Conservation (phyloP, 805 yeast species). For the Schwanniomyces polymorphus region DNA sequence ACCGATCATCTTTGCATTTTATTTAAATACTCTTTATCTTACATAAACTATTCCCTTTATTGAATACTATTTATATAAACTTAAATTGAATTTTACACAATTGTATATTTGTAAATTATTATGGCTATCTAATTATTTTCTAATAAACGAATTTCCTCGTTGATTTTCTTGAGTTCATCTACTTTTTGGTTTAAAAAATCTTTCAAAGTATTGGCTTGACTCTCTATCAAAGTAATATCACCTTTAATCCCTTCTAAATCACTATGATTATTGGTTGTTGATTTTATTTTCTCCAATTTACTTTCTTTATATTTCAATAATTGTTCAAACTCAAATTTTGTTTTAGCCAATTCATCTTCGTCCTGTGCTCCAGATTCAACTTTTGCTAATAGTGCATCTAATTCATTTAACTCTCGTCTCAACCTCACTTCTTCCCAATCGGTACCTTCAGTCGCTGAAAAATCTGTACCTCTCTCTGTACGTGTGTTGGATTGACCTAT, state of each 20-base stretch:
- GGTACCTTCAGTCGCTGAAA: constrained; percentile 68
- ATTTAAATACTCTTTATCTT: neutral
- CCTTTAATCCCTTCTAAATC: constrained; percentile 54
- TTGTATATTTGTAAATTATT: neutral
- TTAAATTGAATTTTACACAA: neutral
- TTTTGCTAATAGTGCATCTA: constrained; percentile 63
- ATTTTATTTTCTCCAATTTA: constrained; percentile 36
- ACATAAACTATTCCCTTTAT: neutral
- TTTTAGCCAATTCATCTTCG: constrained; percentile 25
- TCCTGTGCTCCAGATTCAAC: constrained; percentile 32
- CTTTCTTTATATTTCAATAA: constrained; percentile 74
- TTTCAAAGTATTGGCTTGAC: constrained; percentile 73
- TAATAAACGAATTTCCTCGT: constrained; percentile 37
- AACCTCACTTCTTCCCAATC: constrained; percentile 93
- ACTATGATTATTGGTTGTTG: constrained; percentile 13
- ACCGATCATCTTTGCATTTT: constrained; percentile 3
- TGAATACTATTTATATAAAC: neutral
- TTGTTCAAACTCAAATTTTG: constrained; percentile 73
- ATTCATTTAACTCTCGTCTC: constrained; percentile 71
- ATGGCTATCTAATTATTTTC: neutral
- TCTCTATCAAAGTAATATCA: constrained; percentile 70
- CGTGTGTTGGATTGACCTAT: constrained; percentile 50
- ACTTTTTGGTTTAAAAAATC: constrained; percentile 64
- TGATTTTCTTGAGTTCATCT: constrained; percentile 54
- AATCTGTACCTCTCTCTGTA: constrained; percentile 59